Evolutionary conservation across 164 flowering plant genomes (phyloP).

Genomic region (Taxillus chinensis): DNA sequence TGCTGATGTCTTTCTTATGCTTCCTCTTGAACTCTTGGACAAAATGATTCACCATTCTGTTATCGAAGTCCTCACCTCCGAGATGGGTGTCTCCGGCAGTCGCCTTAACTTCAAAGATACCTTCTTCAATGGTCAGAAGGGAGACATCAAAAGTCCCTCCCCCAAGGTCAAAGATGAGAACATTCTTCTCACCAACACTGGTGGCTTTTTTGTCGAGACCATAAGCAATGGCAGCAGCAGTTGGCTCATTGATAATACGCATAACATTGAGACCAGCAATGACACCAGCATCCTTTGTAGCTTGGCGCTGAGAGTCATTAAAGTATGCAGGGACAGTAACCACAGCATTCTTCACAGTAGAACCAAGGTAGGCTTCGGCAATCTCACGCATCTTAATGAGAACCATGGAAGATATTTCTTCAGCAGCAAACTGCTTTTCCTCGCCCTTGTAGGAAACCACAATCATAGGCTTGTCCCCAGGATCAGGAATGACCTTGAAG

Average conservation of each 20-base stretch:
- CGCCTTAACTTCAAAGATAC: neutral
- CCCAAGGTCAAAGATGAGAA: neutral
- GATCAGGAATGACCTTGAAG: constrained; percentile 15
- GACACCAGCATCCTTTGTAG: neutral
- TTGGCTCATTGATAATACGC: neutral
- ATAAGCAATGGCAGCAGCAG: neutral
- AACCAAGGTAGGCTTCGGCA: constrained; percentile 40
- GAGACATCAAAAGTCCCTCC: neutral
- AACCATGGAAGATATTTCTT: constrained; percentile 24
- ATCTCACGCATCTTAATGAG: constrained; percentile 29
- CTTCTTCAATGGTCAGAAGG: neutral
- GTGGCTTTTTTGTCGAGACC: neutral
- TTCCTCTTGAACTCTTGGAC: neutral
- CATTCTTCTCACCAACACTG: constrained; percentile 1
- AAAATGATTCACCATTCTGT: neutral
- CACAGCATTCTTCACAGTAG: neutral
- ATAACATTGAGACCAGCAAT: constrained; percentile 1
- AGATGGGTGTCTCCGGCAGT: neutral
- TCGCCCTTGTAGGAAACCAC: constrained; percentile 21
- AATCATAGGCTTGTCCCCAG: constrained; percentile 20
- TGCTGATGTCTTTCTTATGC: neutral
- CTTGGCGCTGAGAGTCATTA: neutral
- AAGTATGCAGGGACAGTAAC: neutral
- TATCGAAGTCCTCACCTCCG: neutral
- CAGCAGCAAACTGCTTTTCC: constrained; percentile 22